Conservation (phyloP, 306 rosid genomes). For the Albizia julibrissin region DNA sequence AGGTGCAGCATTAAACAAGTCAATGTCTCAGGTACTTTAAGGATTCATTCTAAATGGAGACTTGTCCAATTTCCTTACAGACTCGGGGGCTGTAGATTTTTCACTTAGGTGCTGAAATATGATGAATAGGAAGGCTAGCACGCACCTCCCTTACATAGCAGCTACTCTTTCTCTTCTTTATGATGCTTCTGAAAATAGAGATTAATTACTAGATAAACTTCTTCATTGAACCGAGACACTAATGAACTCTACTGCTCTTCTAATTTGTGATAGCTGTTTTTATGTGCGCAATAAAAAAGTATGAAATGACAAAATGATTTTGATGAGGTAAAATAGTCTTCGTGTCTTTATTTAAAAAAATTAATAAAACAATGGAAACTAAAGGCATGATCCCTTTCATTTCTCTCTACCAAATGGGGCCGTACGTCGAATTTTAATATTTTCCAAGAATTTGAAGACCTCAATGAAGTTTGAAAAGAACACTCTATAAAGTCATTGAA, state of each 20-base stretch:
- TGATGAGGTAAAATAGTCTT: neutral
- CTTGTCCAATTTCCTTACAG: neutral
- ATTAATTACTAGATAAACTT: neutral
- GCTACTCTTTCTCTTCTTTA: neutral
- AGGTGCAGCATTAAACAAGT: constrained; percentile 78
- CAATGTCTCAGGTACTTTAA: constrained; percentile 81
- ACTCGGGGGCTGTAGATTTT: neutral
- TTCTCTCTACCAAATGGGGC: neutral
- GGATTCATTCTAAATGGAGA: constrained; percentile 21
- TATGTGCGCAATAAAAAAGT: neutral
- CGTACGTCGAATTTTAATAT: neutral
- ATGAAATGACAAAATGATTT: neutral
- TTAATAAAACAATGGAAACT: too few species aligned
- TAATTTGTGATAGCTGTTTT: neutral
- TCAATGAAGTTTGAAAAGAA: neutral
- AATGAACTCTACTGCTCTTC: neutral
- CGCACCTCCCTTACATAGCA: neutral
- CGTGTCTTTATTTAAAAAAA: neutral
- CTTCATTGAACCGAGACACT: neutral
- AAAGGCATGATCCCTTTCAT: neutral
- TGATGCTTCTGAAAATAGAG: neutral
- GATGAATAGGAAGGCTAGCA: neutral
- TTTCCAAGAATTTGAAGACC: neutral
- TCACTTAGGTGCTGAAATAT: neutral
- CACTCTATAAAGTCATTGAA: too few species aligned